These are phyloP conservation scores for Cicer yamashitae DNA, from an alignment of 306 rosid species.

Conservation along the genomic window DNA sequence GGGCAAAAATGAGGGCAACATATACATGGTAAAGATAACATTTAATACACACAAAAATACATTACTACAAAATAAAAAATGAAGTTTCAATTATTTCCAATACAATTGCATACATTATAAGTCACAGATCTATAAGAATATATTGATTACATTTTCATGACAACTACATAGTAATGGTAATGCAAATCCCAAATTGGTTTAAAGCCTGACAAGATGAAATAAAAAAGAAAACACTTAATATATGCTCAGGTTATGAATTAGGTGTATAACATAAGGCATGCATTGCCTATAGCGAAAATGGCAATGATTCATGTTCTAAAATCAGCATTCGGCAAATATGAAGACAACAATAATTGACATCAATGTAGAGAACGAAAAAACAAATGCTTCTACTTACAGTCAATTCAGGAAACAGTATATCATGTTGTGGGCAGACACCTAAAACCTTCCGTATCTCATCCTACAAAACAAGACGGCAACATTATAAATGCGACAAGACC, in stretches of 20 bases:
- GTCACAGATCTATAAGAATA: conserved; percentile 1
- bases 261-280: conserved; percentile 4
- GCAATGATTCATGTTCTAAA: conserved; percentile 25
- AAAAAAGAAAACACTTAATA: conserved; percentile 9
- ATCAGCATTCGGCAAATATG: conserved; percentile 38
- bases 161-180: neutral
- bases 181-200: conserved; percentile 4
- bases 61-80: conserved; percentile 25
- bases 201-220: conserved; percentile 31
- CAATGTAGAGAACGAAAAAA: conserved; percentile 31
- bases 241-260: conserved; percentile 17
- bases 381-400: conserved; percentile 66
- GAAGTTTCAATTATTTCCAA: conserved; percentile 37
- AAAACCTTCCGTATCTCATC: conserved; percentile 93
- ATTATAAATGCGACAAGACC: conserved; percentile 38
- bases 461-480: conserved; percentile 54
- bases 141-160: conserved; percentile 9
- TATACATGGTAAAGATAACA: neutral
- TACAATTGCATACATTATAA: neutral
- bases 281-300: conserved; percentile 23
- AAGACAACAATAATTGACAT: conserved; percentile 24
- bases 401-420: conserved; percentile 90
- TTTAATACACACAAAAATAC: conserved; percentile 11
- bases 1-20: conserved; percentile 11
- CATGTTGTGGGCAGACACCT: conserved; percentile 97